Percentiles rank a stretch among this genome's conserved stretches.
Conservation (phyloP, 768 basidiomycete species). For the Hericium rajendrae region DNA sequence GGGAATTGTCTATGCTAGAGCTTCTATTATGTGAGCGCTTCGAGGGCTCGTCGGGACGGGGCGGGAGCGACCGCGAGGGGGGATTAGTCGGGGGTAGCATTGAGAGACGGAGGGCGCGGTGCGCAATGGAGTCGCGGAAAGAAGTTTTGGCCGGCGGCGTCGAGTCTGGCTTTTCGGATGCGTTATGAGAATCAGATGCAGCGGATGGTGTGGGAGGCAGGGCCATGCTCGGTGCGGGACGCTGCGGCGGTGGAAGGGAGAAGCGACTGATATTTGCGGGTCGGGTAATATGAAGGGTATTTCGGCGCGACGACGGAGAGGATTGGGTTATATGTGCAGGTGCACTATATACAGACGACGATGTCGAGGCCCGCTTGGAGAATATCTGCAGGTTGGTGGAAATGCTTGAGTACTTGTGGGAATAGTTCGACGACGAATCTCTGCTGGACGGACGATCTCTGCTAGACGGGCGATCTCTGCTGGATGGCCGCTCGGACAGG, state of each 20-base stretch:
- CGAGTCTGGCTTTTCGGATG: slow-evolving; percentile 24
- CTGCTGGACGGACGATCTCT: slow-evolving; percentile 11
- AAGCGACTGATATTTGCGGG: slow-evolving; percentile 32
- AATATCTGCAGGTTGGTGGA: slow-evolving; percentile 6
- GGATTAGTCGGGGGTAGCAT: slow-evolving; percentile 47
- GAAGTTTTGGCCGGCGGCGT: slow-evolving; percentile 18
- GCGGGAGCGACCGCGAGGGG: slow-evolving; percentile 50
- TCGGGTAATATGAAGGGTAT: slow-evolving; percentile 13
- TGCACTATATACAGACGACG: slow-evolving; percentile 34
- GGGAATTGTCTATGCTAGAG: slow-evolving; percentile 16
- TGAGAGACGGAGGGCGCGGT: slow-evolving; percentile 37
- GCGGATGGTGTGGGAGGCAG: slow-evolving; percentile 55
- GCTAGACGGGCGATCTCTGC: slow-evolving; percentile 21
- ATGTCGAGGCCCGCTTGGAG: slow-evolving; percentile 19
- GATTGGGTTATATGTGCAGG: slow-evolving; percentile 10
- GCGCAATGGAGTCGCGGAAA: slow-evolving; percentile 49
- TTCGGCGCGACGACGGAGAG: slow-evolving; percentile 26
- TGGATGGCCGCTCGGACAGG: slow-evolving; percentile 2
- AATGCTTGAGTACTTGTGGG: slow-evolving; percentile 8
- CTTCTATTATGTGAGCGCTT: slow-evolving; percentile 19
- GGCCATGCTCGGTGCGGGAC: slow-evolving; percentile 62
- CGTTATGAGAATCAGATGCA: slow-evolving; percentile 13
- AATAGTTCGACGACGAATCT: slow-evolving; percentile 23
- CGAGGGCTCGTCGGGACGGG: slow-evolving; percentile 46
- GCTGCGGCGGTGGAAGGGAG: slow-evolving; percentile 64